These are phyloP conservation scores for Didymella segeticola DNA, from an alignment of 2,329 filamentous ascomycete genomes.

Conservation along the genomic window DNA sequence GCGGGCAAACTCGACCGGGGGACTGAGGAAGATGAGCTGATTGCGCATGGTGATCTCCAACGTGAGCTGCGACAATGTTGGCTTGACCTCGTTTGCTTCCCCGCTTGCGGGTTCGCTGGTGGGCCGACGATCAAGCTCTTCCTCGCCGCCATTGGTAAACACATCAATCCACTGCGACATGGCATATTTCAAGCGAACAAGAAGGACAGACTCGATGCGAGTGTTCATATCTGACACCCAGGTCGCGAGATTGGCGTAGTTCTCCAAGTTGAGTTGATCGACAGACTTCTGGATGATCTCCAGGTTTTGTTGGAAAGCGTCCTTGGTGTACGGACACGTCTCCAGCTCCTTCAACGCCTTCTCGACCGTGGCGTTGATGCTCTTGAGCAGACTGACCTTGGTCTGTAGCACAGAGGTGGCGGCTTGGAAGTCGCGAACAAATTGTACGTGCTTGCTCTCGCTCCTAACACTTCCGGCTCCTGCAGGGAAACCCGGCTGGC, in stretches of 20 bases:
- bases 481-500: conserved; percentile 65
- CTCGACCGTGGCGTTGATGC: conserved; percentile 81
- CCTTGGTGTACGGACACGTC: conserved; percentile 79
- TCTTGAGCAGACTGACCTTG: conserved; percentile 80
- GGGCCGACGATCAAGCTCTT: conserved; percentile 35
- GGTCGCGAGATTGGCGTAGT: conserved; percentile 88
- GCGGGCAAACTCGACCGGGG: conserved; percentile 87
- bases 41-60: conserved; percentile 98
- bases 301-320: conserved; percentile 80
- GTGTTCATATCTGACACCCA: conserved; percentile 91
- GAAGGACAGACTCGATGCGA: conserved; percentile 80
- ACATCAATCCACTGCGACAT: conserved; percentile 86
- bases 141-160: conserved; percentile 65
- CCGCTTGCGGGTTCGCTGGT: conserved; percentile 51
- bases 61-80: conserved; percentile 74
- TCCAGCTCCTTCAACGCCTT: conserved; percentile 83
- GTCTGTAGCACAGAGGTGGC: conserved; percentile 86
- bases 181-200: conserved; percentile 82
- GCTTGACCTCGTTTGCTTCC: conserved; percentile 53
- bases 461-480: conserved; percentile 63
- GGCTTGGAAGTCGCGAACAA: conserved; percentile 90
- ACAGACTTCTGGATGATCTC: conserved; percentile 90
- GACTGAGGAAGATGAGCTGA: conserved; percentile 95
- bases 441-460: conserved; percentile 95
- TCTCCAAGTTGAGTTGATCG: conserved; percentile 94